Evolutionary conservation across 257 asterid genomes (phyloP).

Genomic region (Solanum sejunctum): DNA sequence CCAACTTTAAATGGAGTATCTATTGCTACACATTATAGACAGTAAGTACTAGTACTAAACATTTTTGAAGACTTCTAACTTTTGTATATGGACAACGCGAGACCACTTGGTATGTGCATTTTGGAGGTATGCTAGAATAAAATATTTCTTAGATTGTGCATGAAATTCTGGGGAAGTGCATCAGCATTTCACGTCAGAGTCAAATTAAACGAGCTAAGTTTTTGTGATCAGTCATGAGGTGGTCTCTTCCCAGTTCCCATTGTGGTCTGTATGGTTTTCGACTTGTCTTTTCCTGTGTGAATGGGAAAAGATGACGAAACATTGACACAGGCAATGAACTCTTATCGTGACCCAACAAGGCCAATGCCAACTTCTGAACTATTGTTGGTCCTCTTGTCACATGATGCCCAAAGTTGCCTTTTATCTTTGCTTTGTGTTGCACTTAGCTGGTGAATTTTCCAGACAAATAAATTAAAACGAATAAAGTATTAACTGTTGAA

Average conservation of each 20-base stretch:
- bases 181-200: neutral
- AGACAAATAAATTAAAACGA: too few species aligned
- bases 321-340: neutral
- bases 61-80: neutral
- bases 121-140: neutral
- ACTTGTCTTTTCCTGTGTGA: neutral
- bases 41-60: neutral
- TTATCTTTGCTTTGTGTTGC: neutral
- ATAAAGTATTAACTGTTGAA: neutral
- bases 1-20: neutral
- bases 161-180: neutral
- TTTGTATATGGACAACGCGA: neutral
- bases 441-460: neutral
- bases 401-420: neutral
- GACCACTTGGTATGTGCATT: neutral
- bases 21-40: neutral
- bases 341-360: neutral
- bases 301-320: neutral
- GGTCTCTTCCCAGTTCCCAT: neutral
- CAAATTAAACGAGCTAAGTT: neutral
- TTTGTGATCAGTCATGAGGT: neutral
- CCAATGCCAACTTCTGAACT: neutral
- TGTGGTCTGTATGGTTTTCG: neutral
- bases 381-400: neutral
- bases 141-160: neutral